A percentile compares a stretch with the other conserved stretches of the same genome.
Evolutionary conservation across 805 yeast species (phyloP).

Genomic region (Candida maesae): DNA sequence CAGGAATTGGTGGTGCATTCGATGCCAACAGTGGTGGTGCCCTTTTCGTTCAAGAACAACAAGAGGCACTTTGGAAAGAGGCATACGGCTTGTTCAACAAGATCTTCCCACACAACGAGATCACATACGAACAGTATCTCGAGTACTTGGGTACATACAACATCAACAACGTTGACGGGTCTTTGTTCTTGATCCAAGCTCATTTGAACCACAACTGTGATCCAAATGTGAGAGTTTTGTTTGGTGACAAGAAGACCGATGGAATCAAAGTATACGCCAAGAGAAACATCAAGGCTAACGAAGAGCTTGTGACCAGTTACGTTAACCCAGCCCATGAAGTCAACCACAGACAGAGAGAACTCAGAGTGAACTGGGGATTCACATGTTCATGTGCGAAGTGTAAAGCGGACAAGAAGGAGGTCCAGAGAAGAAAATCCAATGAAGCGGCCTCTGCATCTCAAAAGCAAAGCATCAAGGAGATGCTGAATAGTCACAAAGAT

Average conservation of each 20-base stretch:
- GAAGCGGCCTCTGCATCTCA: conserved; percentile 22
- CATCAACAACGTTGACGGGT: conserved; percentile 66
- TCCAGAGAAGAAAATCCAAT: conserved; percentile 45
- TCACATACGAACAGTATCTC: conserved; percentile 52
- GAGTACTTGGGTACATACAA: conserved; percentile 67
- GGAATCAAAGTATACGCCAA: conserved; percentile 61
- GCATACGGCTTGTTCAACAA: conserved; percentile 49
- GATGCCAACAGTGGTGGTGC: conserved; percentile 50
- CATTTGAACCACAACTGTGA: conserved; percentile 75
- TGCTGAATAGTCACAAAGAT: conserved; percentile 40
- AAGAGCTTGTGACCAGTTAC: conserved; percentile 66
- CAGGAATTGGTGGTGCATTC: conserved; percentile 37
- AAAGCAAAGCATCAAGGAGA: conserved; percentile 38
- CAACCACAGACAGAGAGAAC: conserved; percentile 57
- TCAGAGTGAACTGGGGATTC: conserved; percentile 79
- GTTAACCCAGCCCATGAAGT: conserved; percentile 63
- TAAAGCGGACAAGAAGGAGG: conserved; percentile 44
- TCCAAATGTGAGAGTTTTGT: conserved; percentile 59
- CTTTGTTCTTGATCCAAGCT: conserved; percentile 57
- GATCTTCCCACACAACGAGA: conserved; percentile 39
- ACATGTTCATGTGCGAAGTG: conserved; percentile 66
- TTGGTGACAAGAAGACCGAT: conserved; percentile 38
- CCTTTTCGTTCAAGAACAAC: conserved; percentile 50
- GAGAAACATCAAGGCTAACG: conserved; percentile 54
- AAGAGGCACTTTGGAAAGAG: conserved; percentile 53